Conservation (phyloP, 179 eudicot genomes). For the Pouteria campechiana region DNA sequence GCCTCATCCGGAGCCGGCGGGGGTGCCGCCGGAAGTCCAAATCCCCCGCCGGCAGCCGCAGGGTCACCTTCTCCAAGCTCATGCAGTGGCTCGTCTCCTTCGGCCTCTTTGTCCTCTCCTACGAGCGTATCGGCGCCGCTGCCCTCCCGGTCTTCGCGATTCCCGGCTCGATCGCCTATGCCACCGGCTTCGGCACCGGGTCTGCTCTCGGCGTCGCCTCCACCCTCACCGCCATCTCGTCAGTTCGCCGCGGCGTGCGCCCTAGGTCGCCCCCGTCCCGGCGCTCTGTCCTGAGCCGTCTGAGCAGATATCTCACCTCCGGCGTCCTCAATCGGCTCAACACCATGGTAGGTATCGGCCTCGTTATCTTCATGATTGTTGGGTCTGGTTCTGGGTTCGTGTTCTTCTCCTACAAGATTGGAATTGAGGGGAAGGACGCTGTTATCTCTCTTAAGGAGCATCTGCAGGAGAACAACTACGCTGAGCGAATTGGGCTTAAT, state of each 20-base stretch:
- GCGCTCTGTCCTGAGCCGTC: background rate
- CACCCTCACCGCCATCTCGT: no score
- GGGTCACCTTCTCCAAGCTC: slow-evolving; percentile 17
- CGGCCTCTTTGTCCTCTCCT: slow-evolving; percentile 17
- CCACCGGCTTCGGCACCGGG: slow-evolving; percentile 12
- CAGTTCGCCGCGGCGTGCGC: no score
- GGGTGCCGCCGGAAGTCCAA: background rate
- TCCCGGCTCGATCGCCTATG: slow-evolving; percentile 14
- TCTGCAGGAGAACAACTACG: slow-evolving; percentile 12
- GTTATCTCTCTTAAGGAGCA: slow-evolving; percentile 17
- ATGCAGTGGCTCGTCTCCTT: slow-evolving; percentile 24
- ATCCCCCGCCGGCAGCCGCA: slow-evolving; percentile 7
- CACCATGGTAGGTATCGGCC: slow-evolving; percentile 15
- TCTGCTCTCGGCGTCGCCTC: no score
- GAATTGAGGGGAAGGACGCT: slow-evolving; percentile 23
- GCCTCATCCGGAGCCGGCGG: slow-evolving; percentile 12
- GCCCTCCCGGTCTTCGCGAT: slow-evolving; percentile 15
- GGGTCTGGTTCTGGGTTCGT: slow-evolving; percentile 11
- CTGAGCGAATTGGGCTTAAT: slow-evolving; percentile 12
- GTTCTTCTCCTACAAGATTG: slow-evolving; percentile 19
- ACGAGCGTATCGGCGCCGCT: slow-evolving; percentile 15
- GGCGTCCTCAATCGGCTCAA: slow-evolving; percentile 16
- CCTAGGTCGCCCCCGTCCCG: no score
- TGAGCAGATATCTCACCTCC: slow-evolving; percentile 2
- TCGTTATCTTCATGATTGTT: slow-evolving; percentile 17